A percentile compares a stretch with the other conserved stretches of the same genome.
Evolutionary conservation across 495 filamentous ascomycete genomes (phyloP).

Genomic region (Aspergillus funiculosus): DNA sequence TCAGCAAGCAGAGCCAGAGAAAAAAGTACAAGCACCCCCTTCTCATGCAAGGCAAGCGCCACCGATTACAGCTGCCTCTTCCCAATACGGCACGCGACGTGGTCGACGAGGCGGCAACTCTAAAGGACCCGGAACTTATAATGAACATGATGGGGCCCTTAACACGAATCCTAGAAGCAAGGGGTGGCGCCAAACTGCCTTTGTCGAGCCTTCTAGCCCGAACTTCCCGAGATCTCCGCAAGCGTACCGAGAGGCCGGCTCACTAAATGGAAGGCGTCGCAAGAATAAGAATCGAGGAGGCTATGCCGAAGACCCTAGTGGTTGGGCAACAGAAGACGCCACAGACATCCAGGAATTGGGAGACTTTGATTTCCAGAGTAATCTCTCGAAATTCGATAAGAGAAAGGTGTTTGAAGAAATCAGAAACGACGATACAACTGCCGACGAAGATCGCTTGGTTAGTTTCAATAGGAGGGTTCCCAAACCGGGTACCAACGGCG

Average conservation of each 20-base stretch:
- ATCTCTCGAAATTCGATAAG: slow-evolving; percentile 92
- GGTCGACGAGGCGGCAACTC: slow-evolving; percentile 34
- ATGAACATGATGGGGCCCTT: slow-evolving; percentile 32
- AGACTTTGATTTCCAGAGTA: slow-evolving; percentile 87
- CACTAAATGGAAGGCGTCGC: slow-evolving; percentile 35
- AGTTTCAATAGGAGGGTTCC: slow-evolving; percentile 73
- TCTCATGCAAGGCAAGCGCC: slow-evolving; percentile 10
- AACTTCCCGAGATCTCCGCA: slow-evolving; percentile 18
- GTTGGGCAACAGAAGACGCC: slow-evolving; percentile 94
- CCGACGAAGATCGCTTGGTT: slow-evolving; percentile 83
- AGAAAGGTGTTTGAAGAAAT: slow-evolving; percentile 81
- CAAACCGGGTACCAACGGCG: slow-evolving; percentile 71
- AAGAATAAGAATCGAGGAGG: slow-evolving; percentile 51
- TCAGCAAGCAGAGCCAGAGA: slow-evolving; percentile 14
- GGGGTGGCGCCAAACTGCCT: slow-evolving; percentile 81
- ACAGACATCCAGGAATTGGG: slow-evolving; percentile 94
- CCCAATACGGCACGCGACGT: slow-evolving; percentile 19
- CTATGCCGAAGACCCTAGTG: slow-evolving; percentile 62
- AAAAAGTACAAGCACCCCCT: slow-evolving; percentile 14
- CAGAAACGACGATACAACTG: slow-evolving; percentile 75
- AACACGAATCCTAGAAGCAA: slow-evolving; percentile 48
- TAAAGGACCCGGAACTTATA: slow-evolving; percentile 17
- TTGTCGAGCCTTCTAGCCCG: slow-evolving; percentile 55
- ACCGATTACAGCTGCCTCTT: background rate
- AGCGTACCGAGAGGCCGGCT: slow-evolving; percentile 20